phyloP scores from a whole-genome alignment of 2,329 filamentous ascomycete genomes.

The Alternaria sp. region DNA sequence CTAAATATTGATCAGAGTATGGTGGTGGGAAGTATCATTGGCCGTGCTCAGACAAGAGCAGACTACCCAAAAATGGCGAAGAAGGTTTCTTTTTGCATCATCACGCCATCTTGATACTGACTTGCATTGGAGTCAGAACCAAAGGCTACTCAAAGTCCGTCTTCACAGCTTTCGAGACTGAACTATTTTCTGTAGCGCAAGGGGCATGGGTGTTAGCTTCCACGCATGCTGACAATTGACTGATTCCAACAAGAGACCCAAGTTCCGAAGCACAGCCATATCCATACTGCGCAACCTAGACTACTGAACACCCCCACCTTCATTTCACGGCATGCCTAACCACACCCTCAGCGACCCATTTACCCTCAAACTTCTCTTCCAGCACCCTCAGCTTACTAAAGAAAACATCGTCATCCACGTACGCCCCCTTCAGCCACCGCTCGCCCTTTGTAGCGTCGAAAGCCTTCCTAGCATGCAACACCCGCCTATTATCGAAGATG shows the following conservation, averaged over 20 bases:
- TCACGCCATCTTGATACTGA: neutral
- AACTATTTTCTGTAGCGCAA: neutral
- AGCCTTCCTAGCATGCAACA: constrained; percentile 81
- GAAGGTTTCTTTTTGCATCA: neutral
- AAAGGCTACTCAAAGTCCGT: neutral
- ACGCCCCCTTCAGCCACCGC: constrained; percentile 85
- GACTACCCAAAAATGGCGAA: neutral
- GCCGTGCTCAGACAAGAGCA: neutral
- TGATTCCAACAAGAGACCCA: neutral
- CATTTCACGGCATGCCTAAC: constrained; percentile 25
- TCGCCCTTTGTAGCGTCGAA: constrained; percentile 74
- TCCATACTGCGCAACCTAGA: neutral
- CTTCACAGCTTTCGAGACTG: neutral
- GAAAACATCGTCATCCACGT: constrained; percentile 74
- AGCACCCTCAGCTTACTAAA: constrained; percentile 55
- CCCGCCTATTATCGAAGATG: constrained; percentile 86
- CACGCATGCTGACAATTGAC: neutral
- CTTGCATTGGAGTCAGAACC: neutral
- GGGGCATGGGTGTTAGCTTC: neutral
- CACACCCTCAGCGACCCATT: constrained; percentile 45
- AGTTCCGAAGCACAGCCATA: neutral
- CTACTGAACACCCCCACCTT: neutral
- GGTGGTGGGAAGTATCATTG: neutral
- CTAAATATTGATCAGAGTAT: neutral
- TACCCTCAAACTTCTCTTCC: constrained; percentile 43